phyloP scores from a whole-genome alignment of 441 rosid species.

The Theobroma grandiflorum region DNA sequence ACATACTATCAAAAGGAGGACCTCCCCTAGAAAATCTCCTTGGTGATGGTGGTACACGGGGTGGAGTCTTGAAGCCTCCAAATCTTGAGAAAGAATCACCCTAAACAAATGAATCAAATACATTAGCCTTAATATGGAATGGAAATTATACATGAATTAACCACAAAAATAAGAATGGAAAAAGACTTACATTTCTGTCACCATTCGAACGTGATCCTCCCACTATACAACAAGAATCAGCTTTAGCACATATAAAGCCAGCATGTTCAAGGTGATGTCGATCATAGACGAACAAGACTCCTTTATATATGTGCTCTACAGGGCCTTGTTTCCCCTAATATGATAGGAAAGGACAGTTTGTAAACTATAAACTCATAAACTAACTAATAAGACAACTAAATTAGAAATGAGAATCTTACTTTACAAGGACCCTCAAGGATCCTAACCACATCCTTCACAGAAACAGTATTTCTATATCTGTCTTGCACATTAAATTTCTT shows the following conservation, averaged over 20 bases:
- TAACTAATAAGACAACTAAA: slow-evolving; percentile 20
- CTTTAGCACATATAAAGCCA: slow-evolving; percentile 90
- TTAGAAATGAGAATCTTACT: slow-evolving; percentile 52
- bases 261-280: slow-evolving; percentile 98
- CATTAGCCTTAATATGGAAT: slow-evolving; percentile 4
- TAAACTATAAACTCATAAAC: slow-evolving; percentile 20
- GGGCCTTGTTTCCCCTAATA: slow-evolving; percentile 96
- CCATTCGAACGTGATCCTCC: slow-evolving; percentile 85
- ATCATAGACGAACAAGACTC: slow-evolving; percentile 80
- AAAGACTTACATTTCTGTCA: slow-evolving; percentile 70
- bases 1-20: slow-evolving; percentile 73
- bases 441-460: slow-evolving; percentile 88
- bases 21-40: slow-evolving; percentile 85
- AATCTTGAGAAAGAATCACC: slow-evolving; percentile 76
- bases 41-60: slow-evolving; percentile 76
- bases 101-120: slow-evolving; percentile 43
- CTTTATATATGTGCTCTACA: slow-evolving; percentile 87
- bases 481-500: slow-evolving; percentile 83
- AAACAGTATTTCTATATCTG: slow-evolving; percentile 67
- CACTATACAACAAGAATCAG: slow-evolving; percentile 72
- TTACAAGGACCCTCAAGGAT: slow-evolving; percentile 92
- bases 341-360: slow-evolving; percentile 13
- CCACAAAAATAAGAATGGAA: slow-evolving; percentile 10
- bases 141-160: slow-evolving; percentile 18
- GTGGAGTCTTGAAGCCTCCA: slow-evolving; percentile 62